Evolutionary conservation across 768 basidiomycete genomes (phyloP), one percentile per base, ranked within the genome.

Genomic region (Mrakia blollopis): DNA sequence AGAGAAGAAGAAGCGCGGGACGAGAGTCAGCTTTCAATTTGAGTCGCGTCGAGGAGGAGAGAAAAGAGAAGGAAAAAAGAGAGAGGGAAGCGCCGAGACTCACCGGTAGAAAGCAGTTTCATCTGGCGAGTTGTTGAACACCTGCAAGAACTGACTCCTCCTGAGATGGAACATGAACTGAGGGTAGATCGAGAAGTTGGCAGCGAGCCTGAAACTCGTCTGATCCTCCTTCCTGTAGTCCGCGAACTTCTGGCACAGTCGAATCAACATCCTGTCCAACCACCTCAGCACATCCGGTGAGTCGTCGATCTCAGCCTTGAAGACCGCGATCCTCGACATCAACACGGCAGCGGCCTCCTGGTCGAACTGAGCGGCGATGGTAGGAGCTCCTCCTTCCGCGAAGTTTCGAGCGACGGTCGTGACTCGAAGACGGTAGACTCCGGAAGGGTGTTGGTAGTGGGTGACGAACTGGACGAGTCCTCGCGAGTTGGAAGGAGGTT

Each of bases 111-210:
- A 98, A 21, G 95, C 97, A 28, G 95, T 98, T 86, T 99, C 97
- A 83, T 99, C 97, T 11, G 97, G 97, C 87, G 93, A 95, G 87
- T 98, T 99, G 85, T 98, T 98, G 85, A 98, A 98, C 74, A 98
- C 95, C 85, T 99, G 97, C 83, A 99, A 86, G 87, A 99, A 98
- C 85, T 98, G 96, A 87, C 92, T 94, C 83, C 97, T 87, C 77
- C 96, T 88, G 78, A 99, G 85, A 85, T 99, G 97, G 90, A 98
- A 99, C 97, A 98, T 99, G 87, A 99, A 99, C 83, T 98, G 97
- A 23, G 97, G 97, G 84, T 99, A 99, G 81, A 99, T 98, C 83
- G 92, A 92, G 85, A 99, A 98, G 84, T 97, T 97, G 83, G 97
- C 94, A 75, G 89, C 87, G 79, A 99, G 86, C 80, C 94, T 87